Evolutionary conservation across 78 protist genomes (phyloP), one percentile per base, ranked within the genome.

Genomic region (Capsaspora owczarzaki): DNA sequence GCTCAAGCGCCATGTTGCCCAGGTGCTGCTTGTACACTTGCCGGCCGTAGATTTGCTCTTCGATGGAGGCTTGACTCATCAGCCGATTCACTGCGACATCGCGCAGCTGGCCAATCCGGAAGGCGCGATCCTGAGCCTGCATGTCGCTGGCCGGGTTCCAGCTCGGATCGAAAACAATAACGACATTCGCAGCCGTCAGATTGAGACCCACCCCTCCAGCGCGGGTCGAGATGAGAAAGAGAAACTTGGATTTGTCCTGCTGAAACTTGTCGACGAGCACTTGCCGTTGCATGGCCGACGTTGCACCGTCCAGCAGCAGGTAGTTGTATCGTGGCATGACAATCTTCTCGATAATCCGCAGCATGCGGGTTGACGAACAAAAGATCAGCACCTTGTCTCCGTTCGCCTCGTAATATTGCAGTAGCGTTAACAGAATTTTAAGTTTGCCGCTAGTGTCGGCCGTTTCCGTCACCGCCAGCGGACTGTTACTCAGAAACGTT

Each of bases 161-260:
- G 81, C 27, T 2, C 31, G 85, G 84, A 68, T 69, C 79, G 47
- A 61, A 46, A 4, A 61, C 16, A 25, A 83, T 4, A 37, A 51
- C 77, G 31, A 53, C 10, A 38, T 56, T 76, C 6, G 89, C 89
- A 1, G 72, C 75, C 12, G 84, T 79, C 46, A 85, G 83, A 22
- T 76, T 85, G 75, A 85, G 75, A 19, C 89, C 89, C 27, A 80
- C 71, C 23, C 85, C 84, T 23, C 89, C 89, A 1, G 66, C 89
- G 41, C 35, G 61, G 20, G 85, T 80, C 37, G 81, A 38, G 53
- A 85, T 10, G 35, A 85, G 56, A 31, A 85, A 53, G 33, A 53
- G 23, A 8, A 8, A 6, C 77, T 44, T 14, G 42, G 1, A 2
- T 23, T 0, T 5, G 22, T 3, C 10, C 25, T 12, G 35, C 49